Evolutionary conservation across 192 early-diverging fungal species (phyloP).

Genomic region (Linnemannia elongata): DNA sequence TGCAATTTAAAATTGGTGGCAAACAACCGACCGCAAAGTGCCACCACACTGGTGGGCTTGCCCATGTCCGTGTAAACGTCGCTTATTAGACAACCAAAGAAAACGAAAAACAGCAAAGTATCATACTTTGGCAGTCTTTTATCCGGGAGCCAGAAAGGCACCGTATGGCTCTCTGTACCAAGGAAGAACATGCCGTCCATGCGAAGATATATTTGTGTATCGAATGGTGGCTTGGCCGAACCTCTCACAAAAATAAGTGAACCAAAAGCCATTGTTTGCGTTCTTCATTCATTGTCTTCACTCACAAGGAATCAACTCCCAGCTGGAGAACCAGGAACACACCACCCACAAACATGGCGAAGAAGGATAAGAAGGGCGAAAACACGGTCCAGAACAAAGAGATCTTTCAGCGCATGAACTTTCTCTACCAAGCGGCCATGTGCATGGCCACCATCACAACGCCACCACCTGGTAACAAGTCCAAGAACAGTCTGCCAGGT

Average conservation of each 20-base stretch:
- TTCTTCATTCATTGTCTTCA: not conserved
- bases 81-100: too few species aligned
- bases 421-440: constrained; percentile 73
- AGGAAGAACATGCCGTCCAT: too few species aligned
- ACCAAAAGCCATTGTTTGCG: not conserved
- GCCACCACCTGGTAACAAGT: constrained; percentile 11
- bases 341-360: constrained; percentile 29
- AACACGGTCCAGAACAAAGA: constrained; percentile 62
- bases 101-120: too few species aligned
- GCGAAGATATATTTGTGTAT: not conserved
- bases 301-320: not conserved
- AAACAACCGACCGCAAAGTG: not conserved
- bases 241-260: not conserved
- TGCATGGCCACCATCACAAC: constrained; percentile 65
- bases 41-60: too few species aligned
- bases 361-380: constrained; percentile 51
- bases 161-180: too few species aligned
- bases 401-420: constrained; percentile 75
- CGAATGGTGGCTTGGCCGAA: not conserved
- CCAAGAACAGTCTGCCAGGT: not conserved
- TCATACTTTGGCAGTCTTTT: too few species aligned
- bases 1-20: not conserved
- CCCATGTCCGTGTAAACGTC: too few species aligned
- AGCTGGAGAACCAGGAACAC: not conserved
- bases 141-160: too few species aligned